Base-by-base conservation (phyloP, 306 rosid species). In the Prunus mongolica region DNA sequence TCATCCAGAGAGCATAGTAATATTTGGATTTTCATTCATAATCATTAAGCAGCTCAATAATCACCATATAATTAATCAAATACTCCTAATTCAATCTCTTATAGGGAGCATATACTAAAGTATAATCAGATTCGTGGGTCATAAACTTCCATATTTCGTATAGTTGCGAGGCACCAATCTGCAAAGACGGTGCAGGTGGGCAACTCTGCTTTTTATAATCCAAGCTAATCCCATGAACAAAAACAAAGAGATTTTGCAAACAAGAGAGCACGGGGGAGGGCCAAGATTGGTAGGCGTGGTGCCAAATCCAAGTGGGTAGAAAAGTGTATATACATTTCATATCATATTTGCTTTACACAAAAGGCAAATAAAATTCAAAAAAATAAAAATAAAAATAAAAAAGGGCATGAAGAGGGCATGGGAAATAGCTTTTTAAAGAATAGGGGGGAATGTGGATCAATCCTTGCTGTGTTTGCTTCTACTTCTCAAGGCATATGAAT, bases 401-500 rank as follows among this genome's bases (percentile, higher is more conserved):
- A 64, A 38, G 24, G 22, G 74, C 57, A 24, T 65, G 73, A 49
- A 69, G 67, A 25, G 72, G 67, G 66, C 66, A 61, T 68, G 65
- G 75, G 69, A 20, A 69, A 82, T 82, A 67, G 82, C 34, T 38
- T 28, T 77, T 24, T 82, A 71, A 55, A 8, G 60, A 64, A 60
- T 80, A 47, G 83, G 64, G 74, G 64, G 68, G 27, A 41, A 69
- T 83, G 70, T 16, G 76, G 24, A 79, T 18, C 70, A 72, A 62
- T 77, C 85, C 87, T 84, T 80, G 90, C 89, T 91, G 86, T 81
- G 79, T 80, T 82, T 90, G 84, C 89, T 87, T 80, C 83, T 71
- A 77, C 81, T 78, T 30, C 73, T 78, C 72, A 80, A 67, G 77
- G 80, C 89, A 83, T 74, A 67, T 65, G 68, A 78, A 88, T 90